Percentiles rank a stretch among this genome's conserved stretches.
These are phyloP conservation scores for Mucor velutinosus DNA, from an alignment of 371 early-diverging fungal genomes.

Conservation along the genomic window DNA sequence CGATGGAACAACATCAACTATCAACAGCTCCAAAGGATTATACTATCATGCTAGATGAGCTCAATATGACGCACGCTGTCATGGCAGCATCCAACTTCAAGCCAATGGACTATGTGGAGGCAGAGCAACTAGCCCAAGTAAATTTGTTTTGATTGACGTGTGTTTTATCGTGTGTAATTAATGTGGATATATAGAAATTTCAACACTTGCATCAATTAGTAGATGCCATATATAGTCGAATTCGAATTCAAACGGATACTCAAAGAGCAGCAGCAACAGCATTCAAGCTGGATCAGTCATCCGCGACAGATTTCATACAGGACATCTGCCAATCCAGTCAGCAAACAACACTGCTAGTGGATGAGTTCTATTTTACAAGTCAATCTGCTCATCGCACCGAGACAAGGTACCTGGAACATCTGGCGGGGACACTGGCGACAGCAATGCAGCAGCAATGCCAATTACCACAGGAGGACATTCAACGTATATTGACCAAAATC, in stretches of 20 bases:
- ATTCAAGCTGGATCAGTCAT: slow-evolving; percentile 9
- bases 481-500: neutral
- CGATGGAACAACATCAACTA: neutral
- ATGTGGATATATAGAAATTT: neutral
- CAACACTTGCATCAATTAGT: neutral
- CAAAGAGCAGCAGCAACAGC: slow-evolving; percentile 11
- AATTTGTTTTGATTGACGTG: neutral
- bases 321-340: neutral
- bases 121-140: slow-evolving; percentile 10
- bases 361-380: slow-evolving; percentile 21
- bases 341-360: neutral
- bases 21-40: slow-evolving; percentile 2
- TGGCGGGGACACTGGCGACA: slow-evolving; percentile 5
- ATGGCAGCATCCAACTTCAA: slow-evolving; percentile 2
- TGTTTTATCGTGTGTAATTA: neutral
- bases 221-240: slow-evolving; percentile 7
- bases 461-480: neutral
- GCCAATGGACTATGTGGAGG: slow-evolving; percentile 9
- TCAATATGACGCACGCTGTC: slow-evolving; percentile 5
- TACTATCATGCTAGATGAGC: slow-evolving; percentile 6
- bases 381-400: neutral
- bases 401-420: slow-evolving; percentile 1
- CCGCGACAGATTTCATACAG: neutral
- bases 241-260: slow-evolving; percentile 14
- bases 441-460: neutral